Evolutionary conservation across 2,329 filamentous ascomycete species (phyloP), one percentile per base, ranked within the genome.

Genomic region (Zymoseptoria tritici): DNA sequence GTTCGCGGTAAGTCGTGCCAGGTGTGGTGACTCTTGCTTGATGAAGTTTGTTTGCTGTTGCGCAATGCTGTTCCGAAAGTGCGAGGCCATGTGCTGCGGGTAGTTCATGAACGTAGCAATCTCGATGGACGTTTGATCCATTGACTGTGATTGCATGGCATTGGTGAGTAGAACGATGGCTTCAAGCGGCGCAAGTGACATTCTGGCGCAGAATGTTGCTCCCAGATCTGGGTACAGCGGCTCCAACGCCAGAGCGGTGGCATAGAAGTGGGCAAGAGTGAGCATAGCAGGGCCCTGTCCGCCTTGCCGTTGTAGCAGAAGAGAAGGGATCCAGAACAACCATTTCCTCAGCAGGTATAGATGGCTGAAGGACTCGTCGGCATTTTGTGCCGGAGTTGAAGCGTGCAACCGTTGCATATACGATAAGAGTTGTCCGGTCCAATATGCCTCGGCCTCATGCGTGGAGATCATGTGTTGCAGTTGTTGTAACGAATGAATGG

Each of bases 281-380:
- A 96, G 81, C 66, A 97, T 81, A 1, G 91, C 88, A 61, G 85
- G 89, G 22, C 89, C 83, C 65, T 93, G 91, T 42, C 85, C 84
- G 55, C 87, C 85, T 53, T 87, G 88, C 64, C 86, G 85, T 72
- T 93, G 88, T 24, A 97, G 81, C 68, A 92, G 88, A 66, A 86
- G 85, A 36, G 96, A 86, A 0, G 94, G 94, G 58, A 96, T 85
- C 91, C 93, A 97, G 76, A 97, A 96, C 16, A 97, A 83, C 91
- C 93, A 97, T 67, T 90, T 89, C 58, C 92, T 84, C 60, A 99
- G 82, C 9, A 90, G 87, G 64, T 95, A 92, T 9, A 97, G 84
- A 64, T 92, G 89, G 70, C 91, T 88, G 72, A 97, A 97, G 71
- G 96, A 90, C 71, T 95, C 86, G 64, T 90, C 87, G 22, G 91